Base-by-base conservation (phyloP, 345 rosid genomes). In the Syzygium jambos region DNA sequence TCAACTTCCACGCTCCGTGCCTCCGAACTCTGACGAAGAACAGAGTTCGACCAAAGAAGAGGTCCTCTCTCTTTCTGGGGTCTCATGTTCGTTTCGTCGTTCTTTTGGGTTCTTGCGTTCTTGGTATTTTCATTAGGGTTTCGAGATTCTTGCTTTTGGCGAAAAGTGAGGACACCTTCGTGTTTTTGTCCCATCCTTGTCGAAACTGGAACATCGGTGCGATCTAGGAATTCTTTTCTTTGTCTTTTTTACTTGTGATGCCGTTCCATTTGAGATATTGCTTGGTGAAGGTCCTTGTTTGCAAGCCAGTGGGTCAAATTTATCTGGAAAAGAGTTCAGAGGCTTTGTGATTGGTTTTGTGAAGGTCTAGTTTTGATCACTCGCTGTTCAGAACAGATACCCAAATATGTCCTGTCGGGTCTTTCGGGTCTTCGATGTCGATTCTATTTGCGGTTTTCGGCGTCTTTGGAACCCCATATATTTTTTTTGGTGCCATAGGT, bases 401-500 rank as follows among this genome's bases (percentile, higher is more conserved):
- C 68, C 68, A 4, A 16, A 11, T 59, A 7, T 25, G 11, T 59
- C 68, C 38, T 34, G 38, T 27, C 7, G 0, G 30, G 11, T 59
- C 11, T 9, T 14, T 59, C 68, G 5, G 0, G 16, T 59, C 29
- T 6, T 65, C 15, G 41, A 15, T 16, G 78, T 30, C 2, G 22
- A 15, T 65, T 65, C 30, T 41, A 65, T 30, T 65, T 65, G 17
- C 56, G 19, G 9, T 54, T 54, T 19, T 19, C 56, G 22, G 29
- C 41, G 15, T 65, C 23, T 56, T 19, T 46, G 43, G 19, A 49
- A 55, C 27, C 85, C 68, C 16, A 29, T 19, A 46, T 85, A 11
- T 51, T 78, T 14, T 3, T 82, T 41, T 34, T 34, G 25, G 34
- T 27, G 41, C 77, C 59, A 85, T 87, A 90, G 94, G 89, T 87